Evolutionary conservation across 1,284 basidiomycete genomes (phyloP), one percentile per base, ranked within the genome.

Genomic region (Sporisorium iseilematis-ciliati): DNA sequence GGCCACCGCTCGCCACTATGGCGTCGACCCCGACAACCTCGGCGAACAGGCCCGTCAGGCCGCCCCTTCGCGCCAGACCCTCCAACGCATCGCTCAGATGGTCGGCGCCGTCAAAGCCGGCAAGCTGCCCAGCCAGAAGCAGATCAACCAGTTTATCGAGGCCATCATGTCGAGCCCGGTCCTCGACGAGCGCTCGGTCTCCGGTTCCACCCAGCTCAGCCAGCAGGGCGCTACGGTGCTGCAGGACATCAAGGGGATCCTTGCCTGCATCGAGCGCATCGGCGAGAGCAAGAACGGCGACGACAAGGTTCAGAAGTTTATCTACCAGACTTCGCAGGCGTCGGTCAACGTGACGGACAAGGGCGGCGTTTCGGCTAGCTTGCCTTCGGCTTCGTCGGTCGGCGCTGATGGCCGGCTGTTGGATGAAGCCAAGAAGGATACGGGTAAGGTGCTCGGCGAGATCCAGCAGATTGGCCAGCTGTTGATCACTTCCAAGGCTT

Each of bases 291-390:
- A 78, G 67, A 78, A 78, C 33, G 80, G 65, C 31, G 84, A 87
- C 57, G 84, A 87, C 77, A 75, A 87, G 78, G 79, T 87, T 61
- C 86, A 87, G 59, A 86, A 86, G 72, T 85, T 86, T 70, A 78
- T 87, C 65, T 83, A 71, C 65, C 66, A 79, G 53, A 82, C 83
- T 14, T 77, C 77, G 33, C 76, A 84, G 41, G 82, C 86, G 58
- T 76, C 83, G 49, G 75, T 79, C 72, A 78, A 66, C 43, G 67
- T 82, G 38, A 73, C 60, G 7, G 50, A 67, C 42, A 59, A 67
- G 49, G 58, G 65, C 10, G 59, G 62, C 18, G 52, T 69, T 43
- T 68, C 70, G 38, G 59, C 60, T 23, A 46, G 57, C 20, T 53
- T 75, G 40, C 60, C 71, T 18, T 51, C 59, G 48, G 73, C 60